Conservation (phyloP, 345 rosid species). For the Draba incana region DNA sequence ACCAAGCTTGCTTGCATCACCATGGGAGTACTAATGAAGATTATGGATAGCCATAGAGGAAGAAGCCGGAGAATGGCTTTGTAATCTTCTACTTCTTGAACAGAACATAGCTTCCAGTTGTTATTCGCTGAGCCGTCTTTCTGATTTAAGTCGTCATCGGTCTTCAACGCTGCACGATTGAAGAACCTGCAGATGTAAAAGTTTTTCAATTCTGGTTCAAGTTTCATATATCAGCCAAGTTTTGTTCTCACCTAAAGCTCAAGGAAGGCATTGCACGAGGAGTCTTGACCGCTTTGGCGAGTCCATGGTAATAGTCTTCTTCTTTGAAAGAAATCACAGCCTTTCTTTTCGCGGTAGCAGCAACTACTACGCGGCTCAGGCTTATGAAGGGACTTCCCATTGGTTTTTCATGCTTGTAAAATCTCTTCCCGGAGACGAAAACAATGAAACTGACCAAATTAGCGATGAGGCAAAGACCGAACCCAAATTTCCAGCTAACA, state of each 20-base stretch:
- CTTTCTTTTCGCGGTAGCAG: slow-evolving; percentile 47
- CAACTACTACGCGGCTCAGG: slow-evolving; percentile 49
- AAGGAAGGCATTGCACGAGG: slow-evolving; percentile 24
- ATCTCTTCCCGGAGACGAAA: no score
- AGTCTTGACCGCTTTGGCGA: not conserved
- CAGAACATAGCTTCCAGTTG: slow-evolving; percentile 43
- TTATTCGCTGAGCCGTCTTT: slow-evolving; percentile 31
- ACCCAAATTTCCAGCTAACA: no score
- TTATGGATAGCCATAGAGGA: no score
- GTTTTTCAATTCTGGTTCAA: no score
- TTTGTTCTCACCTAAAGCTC: slow-evolving; percentile 27
- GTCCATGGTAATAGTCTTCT: slow-evolving; percentile 46
- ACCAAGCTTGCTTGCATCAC: no score
- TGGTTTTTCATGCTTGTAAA: no score
- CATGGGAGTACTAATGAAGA: no score
- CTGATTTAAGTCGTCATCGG: slow-evolving; percentile 30
- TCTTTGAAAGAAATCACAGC: slow-evolving; percentile 31
- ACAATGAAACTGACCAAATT: no score
- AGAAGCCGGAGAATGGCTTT: no score
- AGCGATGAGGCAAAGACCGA: no score
- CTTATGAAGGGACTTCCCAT: slow-evolving; percentile 54
- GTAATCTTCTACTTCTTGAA: no score
- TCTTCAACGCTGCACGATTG: slow-evolving; percentile 44
- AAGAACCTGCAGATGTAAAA: slow-evolving; percentile 13
- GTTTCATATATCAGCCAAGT: no score